Evolutionary conservation across 768 basidiomycete genomes (phyloP), one percentile per base, ranked within the genome.

Genomic region (Kwoniella bestiolae): DNA sequence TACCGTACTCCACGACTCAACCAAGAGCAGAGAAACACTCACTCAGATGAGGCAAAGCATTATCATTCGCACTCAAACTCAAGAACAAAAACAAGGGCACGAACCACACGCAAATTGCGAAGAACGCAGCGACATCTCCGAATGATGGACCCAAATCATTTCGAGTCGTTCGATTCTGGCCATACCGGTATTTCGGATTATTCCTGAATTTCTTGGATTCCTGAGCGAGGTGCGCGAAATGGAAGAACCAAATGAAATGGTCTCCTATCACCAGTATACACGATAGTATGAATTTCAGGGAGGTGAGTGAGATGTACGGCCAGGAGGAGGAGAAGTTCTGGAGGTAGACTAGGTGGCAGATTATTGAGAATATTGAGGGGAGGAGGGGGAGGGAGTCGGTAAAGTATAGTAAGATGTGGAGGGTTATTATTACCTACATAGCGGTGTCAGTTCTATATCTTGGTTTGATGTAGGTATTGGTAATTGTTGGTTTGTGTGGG

Each of bases 191-290:
- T 18, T 75, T 57, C 3, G 72, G 66, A 7, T 29, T 52, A 7
- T 4, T 38, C 29, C 68, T 59, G 18, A 63, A 69, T n/a, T 55
- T 63, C 57, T 76, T 79, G 7, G 73, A 72, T 56, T 79, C 76
- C 32, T 80, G 77, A 16, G 80, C 78, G 38, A 75, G 70, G 23
- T 74, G 70, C 4, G 94, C 87, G 80, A 98, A 98, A 82, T 98
- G 86, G 83, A 91, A 92, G 84, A 99, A 99, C 92, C 94, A 97
- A 44, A 92, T 80, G 78, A 97, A 97, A 81, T 98, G 96, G 83
- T 97, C 92, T 1, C 83, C 80, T 62, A 99, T 86, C 69, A 96
- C 95, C 60, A 94, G 83, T 21, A 85, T 68, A 80, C 94, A 96
- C 0, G 94, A 97, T 0, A 87, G 85, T 50, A 98, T 81, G 85